Base-by-base conservation (phyloP, 371 early-diverging fungal genomes). In the Mortierella sp. region DNA sequence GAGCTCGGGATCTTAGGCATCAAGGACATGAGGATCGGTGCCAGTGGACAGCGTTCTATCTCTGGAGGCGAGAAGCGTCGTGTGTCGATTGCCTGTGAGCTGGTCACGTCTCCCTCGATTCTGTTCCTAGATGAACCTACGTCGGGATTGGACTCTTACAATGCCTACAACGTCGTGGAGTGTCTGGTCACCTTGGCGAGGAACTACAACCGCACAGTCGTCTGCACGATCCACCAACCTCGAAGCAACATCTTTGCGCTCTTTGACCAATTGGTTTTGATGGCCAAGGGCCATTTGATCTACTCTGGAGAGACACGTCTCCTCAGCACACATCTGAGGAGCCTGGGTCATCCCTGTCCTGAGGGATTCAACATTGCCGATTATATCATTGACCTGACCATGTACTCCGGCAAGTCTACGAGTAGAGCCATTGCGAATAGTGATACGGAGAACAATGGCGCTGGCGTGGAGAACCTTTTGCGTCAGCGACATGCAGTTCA, bases 201-300 rank as follows among this genome's bases (percentile, higher is more conserved):
- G 34, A 87, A 90, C 34, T 92, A 93, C 73, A 94, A 95, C 55
- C 93, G 97, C 31, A 98, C 98, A 0, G 92, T 99, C 31, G 88
- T 98, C 8, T 94, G 96, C 79, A 97, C 97, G 13, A 97, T 98
- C 44, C 99, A 99, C 80, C 99, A 98, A 79, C 99, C 99, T 6
- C 91, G 98, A 16, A 93, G 95, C 19, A 95, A 98, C 72, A 97
- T 99, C 65, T 95, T 95, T 61, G 89, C 93, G 24, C 85, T 96
- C 71, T 97, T 99, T 88, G 97, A 98, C 86, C 91, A 93, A 37
- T 86, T 98, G 13, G 86, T 98, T 14, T 87, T 99, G 37, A 88
- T 99, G 58, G 93, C 95, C 26, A 95, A 94, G 40, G 97, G 97
- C 2, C 89, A 91, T 52, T 87, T 95, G 48, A 92, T 95, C 41